phyloP scores from a whole-genome alignment of 805 yeast genomes.

The Ogataea pilisensis region DNA sequence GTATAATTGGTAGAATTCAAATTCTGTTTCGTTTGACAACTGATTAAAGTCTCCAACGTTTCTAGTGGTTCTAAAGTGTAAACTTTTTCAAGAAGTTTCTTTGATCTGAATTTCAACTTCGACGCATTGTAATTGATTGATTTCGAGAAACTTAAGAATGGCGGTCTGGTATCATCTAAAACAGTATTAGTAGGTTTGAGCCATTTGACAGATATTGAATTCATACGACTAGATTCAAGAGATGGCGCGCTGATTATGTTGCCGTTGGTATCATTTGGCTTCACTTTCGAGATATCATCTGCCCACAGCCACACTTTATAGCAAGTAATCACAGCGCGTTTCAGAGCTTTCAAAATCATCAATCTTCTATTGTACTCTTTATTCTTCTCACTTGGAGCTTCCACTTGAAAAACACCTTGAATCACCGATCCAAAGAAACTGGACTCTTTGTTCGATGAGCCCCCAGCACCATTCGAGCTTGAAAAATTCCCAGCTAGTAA shows the following conservation, averaged over 20 bases:
- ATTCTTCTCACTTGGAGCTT: constrained; percentile 50
- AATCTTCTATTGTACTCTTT: constrained; percentile 51
- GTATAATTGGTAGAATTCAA: constrained; percentile 23
- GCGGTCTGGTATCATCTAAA: constrained; percentile 2
- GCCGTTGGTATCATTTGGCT: constrained; percentile 4
- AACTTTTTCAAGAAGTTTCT: constrained; percentile 58
- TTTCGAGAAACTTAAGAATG: constrained; percentile 24
- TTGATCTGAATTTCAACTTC: constrained; percentile 65
- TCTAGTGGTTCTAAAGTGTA: constrained; percentile 69
- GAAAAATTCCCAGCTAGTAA: constrained; percentile 17
- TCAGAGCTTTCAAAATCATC: constrained; percentile 59
- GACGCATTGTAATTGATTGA: constrained; percentile 46
- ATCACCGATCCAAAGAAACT: constrained; percentile 66
- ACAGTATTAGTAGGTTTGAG: too few relatives aligned
- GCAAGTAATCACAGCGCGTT: constrained; percentile 50
- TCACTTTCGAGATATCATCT: constrained; percentile 37
- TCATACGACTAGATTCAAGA: constrained; percentile 14
- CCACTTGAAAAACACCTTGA: constrained; percentile 75
- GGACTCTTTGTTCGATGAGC: constrained; percentile 29
- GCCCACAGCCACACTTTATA: constrained; percentile 70
- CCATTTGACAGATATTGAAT: too few relatives aligned
- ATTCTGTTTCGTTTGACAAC: constrained; percentile 24
- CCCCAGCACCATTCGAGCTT: constrained; percentile 7
- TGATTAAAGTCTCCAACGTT: constrained; percentile 61
- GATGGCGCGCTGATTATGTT: constrained; percentile 7